Evolutionary conservation across 2,329 filamentous ascomycete genomes (phyloP), one percentile per base, ranked within the genome.

Genomic region (Beauveria scarabaeidicola): DNA sequence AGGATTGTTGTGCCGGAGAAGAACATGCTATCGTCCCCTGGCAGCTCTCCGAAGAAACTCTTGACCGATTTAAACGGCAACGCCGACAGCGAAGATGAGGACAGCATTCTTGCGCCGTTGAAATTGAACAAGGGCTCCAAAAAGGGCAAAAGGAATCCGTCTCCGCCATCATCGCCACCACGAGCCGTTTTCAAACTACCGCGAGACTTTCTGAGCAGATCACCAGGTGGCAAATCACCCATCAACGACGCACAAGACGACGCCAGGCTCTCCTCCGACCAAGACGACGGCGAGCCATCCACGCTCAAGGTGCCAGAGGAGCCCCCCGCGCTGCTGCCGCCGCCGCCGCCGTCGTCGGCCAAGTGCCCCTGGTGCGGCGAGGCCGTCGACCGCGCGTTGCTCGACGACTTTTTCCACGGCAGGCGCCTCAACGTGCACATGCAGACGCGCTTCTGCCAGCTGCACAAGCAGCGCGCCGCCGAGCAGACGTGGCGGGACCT

Each of bases 361-460:
- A 64, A 57, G 10, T 93, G 89, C 67, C 86, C 88, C 1, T 82
- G 90, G 74, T 93, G 89, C 69, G 78, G 82, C 15, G 75, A 81
- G 47, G 66, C 75, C 3, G 84, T 92, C 6, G 78, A 85, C 56
- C 72, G 74, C 10, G 72, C 74, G 0, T 71, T 83, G 1, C 75
- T 90, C n/a, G 72, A 78, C 55, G 73, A 75, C 2, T 83, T 83
- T 65, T 76, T 77, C 1, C 72, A 75, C 15, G 72, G 74, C 17
- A 72, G 70, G 48, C 73, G 74, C 46, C 75, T 86, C 73, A 81
- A 76, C 36, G 79, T 88, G 40, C 76, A 77, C 36, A 76, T 81
- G 65, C 85, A 90, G 69, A 75, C 78, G 21, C 75, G 72, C 19
- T 90, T 91, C 70, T 91, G 88, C 69, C 75, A 78, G 47, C 73